Base-by-base conservation (phyloP, 202 grass and related monocot genomes). In the Schoenoplectus tabernaemontani region DNA sequence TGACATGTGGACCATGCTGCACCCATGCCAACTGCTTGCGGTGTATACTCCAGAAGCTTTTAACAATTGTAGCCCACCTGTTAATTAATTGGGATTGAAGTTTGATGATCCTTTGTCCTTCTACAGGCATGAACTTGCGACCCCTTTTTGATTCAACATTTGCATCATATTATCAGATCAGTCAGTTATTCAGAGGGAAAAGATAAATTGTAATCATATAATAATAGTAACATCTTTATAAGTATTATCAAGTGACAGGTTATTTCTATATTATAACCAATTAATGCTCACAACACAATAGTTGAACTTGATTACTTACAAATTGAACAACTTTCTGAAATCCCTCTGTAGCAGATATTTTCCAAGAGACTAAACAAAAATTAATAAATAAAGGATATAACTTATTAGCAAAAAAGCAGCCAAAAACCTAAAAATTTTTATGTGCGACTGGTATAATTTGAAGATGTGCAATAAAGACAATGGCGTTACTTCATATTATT, bases 11-110 rank as follows among this genome's bases (percentile, higher is more conserved):
- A 12, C 72, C 69, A 34, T 59, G 32, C 13, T 44, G 56, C 9
- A 34, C 76, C 84, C 93, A 82, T 4, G 89, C 85, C 37, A 90
- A 82, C 68, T 84, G 64, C 85, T 96, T 96, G 66, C 87, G 79
- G 15, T 86, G 75, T 41, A 86, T 92, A 84, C 90, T 96, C 93
- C 90, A 96, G 79, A 90, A 92, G 64, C 92, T 96, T 10, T 83
- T 90, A 2, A 87, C 83, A 43, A 96, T 96, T 78, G 30, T 79
- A 2, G 93, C 90, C 90, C 93, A 96, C 76, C 79, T 96, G 90
- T 96, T 96, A 59, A 90, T 87, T 13, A 87, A 38, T 80, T 84
- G 50, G n/a, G 69, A 80, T 78, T 96, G 87, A 12, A 92, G 41
- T 1, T 83, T 58, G 24, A 96, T 43, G 59, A 96, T 83, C 62